Evolutionary conservation across 2,329 filamentous ascomycete species (phyloP).

Genomic region (Bimuria novae-zelandiae): DNA sequence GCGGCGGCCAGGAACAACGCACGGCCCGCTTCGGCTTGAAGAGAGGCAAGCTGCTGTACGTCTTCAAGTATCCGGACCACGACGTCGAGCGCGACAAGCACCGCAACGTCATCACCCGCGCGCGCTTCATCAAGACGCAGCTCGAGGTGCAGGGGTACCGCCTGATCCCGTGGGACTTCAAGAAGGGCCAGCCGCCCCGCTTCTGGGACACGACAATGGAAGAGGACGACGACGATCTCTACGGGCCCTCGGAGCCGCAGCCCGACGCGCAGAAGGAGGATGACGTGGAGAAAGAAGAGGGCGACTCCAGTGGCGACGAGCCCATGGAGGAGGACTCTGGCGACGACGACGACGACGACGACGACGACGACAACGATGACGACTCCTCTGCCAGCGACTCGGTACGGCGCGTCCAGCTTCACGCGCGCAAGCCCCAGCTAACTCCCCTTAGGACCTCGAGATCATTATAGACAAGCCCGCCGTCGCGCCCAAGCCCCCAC

Average conservation of each 20-base stretch:
- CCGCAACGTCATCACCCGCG: constrained; percentile 32
- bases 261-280: neutral
- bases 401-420: constrained; percentile 27
- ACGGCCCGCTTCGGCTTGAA: constrained; percentile 28
- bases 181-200: constrained; percentile 26
- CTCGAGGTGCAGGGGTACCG: constrained; percentile 25
- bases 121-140: constrained; percentile 25
- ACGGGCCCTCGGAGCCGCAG: constrained; percentile 44
- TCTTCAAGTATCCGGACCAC: constrained; percentile 29
- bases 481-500: constrained; percentile 44
- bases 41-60: constrained; percentile 27
- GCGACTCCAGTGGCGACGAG: constrained; percentile 47
- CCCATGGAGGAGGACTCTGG: constrained; percentile 52
- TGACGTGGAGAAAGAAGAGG: constrained; percentile 28
- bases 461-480: constrained; percentile 57
- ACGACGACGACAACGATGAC: too few relatives aligned
- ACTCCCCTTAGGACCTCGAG: constrained; percentile 53
- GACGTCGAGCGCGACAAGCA: constrained; percentile 33
- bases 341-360: constrained; percentile 52
- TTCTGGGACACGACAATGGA: constrained; percentile 48
- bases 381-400: too few relatives aligned
- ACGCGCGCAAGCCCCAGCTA: constrained; percentile 24
- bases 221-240: constrained; percentile 59
- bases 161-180: constrained; percentile 32
- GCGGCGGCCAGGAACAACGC: constrained; percentile 10